Base-by-base conservation (phyloP, 441 rosid genomes). In the Macaranga tanarius region DNA sequence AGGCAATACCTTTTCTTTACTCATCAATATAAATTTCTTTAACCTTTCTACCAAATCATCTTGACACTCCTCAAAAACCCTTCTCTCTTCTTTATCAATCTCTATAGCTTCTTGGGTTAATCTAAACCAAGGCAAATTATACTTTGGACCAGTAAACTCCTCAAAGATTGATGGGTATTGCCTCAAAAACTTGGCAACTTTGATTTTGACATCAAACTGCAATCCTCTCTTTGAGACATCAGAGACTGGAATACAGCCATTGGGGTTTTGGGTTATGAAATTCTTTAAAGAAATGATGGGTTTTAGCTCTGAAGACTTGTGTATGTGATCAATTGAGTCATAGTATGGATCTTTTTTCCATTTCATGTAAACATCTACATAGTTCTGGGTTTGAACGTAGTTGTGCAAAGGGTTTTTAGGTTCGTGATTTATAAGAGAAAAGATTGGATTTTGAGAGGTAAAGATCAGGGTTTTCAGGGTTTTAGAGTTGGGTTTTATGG, bases 81-180 rank as follows among this genome's bases (percentile, higher is more conserved):
- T 70, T 62, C 70, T 81, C 81, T 93, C 95, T 75, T 85, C 82
- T 52, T 68, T 74, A 73, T 90, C 87, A 67, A 90, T 84, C 68
- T 87, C 92, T 63, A 70, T 62, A 61, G 96, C 96, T 81, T 87
- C 88, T 62, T 67, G 82, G 67, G 97, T 94, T 76, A 94, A 67
- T 81, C 86, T 85, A 80, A 90, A 94, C 97, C 97, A 90, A n/a
- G 98, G 98, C 69, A 90, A 82, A 78, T 85, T 84, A 73, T 88
- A 68, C 63, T 83, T 71, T 7, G 98, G 92, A 55, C 95, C 93
- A 10, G 69, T 80, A 70, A 90, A 93, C 84, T 90, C 96, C 68
- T 94, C 88, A 64, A 94, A 94, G 44, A 94, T 60, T 0, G 90
- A 85, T 31, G 97, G 96, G 72, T 82, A 89, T 59, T 77, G 83